Percentiles rank a stretch among this genome's conserved stretches.
These are phyloP conservation scores for Gynochthodes officinalis DNA, from an alignment of 257 asterid genomes.

Conservation along the genomic window DNA sequence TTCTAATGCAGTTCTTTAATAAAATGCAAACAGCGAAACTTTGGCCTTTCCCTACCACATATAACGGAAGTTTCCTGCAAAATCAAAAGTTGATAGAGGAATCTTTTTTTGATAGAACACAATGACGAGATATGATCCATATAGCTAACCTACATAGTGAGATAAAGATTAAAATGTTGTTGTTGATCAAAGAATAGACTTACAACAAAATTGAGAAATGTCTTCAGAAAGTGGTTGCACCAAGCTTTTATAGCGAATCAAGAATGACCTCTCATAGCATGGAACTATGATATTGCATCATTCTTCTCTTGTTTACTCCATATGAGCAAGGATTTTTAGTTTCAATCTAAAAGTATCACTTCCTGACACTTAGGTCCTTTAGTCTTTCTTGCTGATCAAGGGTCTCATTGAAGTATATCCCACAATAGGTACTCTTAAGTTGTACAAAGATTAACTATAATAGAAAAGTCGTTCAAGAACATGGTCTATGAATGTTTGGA, in stretches of 20 bases:
- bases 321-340: neutral
- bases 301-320: neutral
- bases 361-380: neutral
- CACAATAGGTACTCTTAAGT: neutral
- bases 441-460: neutral
- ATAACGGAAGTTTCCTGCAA: neutral
- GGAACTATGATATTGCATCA: neutral
- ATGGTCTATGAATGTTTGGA: neutral
- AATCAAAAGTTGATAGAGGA: neutral
- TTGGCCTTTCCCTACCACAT: neutral
- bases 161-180: too few species aligned
- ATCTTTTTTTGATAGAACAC: neutral
- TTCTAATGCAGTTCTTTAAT: neutral
- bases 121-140: too few species aligned
- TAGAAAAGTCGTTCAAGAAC: neutral
- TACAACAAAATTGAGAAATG: neutral
- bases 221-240: neutral
- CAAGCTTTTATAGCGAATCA: neutral
- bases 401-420: constrained; percentile 8
- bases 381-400: neutral
- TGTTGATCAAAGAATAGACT: neutral
- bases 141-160: too few species aligned
- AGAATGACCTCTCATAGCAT: neutral
- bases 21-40: neutral
- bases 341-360: neutral